Conservation (phyloP, 352 stramenopile species). For the Phytophthora sansomeana region DNA sequence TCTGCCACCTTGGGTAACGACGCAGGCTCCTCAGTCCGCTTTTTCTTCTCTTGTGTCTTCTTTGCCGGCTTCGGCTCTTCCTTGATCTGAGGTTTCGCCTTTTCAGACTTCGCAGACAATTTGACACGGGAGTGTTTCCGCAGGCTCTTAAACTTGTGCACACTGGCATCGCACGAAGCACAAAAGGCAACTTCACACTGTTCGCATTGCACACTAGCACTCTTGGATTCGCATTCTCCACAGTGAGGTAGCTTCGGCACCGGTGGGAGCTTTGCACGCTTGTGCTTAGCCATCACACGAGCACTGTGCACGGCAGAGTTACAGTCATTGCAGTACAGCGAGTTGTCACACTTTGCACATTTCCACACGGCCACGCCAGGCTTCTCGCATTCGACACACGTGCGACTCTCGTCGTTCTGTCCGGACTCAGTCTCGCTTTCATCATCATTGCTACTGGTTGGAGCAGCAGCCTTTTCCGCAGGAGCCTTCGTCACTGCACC, state of each 20-base stretch:
- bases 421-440: slow-evolving; percentile 12
- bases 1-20: slow-evolving; percentile 15
- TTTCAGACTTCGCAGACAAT: slow-evolving; percentile 7
- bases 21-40: slow-evolving; percentile 12
- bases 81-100: slow-evolving; percentile 29
- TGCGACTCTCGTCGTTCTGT: slow-evolving; percentile 36
- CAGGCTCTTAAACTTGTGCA: slow-evolving; percentile 83
- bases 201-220: slow-evolving; percentile 52
- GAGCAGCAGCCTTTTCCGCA: slow-evolving; percentile 5
- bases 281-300: slow-evolving; percentile 73
- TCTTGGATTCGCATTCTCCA: slow-evolving; percentile 58
- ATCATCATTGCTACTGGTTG: slow-evolving; percentile 6
- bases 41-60: slow-evolving; percentile 26
- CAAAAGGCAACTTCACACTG: slow-evolving; percentile 74
- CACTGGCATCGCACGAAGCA: slow-evolving; percentile 55
- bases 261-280: slow-evolving; percentile 47
- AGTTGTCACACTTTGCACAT: slow-evolving; percentile 65
- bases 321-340: slow-evolving; percentile 72
- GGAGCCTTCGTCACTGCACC: slow-evolving; percentile 9
- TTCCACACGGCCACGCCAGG: slow-evolving; percentile 49
- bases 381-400: slow-evolving; percentile 76
- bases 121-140: slow-evolving; percentile 50
- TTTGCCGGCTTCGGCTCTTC: slow-evolving; percentile 6
- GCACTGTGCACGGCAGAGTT: slow-evolving; percentile 61
- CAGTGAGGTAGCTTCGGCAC: slow-evolving; percentile 44